Base-by-base conservation (phyloP, 768 basidiomycete genomes). In the Hebeloma cylindrosporum region DNA sequence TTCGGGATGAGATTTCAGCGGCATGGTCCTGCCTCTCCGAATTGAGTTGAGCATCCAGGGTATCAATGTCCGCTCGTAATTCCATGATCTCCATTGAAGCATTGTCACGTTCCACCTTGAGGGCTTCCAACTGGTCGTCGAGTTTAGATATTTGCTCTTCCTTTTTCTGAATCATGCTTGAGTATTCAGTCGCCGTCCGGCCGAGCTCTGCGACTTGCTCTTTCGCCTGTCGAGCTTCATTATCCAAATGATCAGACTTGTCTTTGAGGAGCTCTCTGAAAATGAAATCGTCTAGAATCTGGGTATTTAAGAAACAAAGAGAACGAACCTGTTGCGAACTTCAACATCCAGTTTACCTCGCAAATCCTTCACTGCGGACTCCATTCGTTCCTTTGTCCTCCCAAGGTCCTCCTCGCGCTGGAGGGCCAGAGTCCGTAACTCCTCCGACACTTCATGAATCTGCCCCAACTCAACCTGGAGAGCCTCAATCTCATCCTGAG, bases 361-460 rank as follows among this genome's bases (percentile, higher is more conserved):
- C 38, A 93, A 62, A 17, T 93, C 89, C 22, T 74, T 73, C 10
- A 82, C 64, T 11, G 75, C 65, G 11, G 65, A 43, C 36, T 93
- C 89, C 60, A 82, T 78, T 35, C 89, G 77, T 51, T 93, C 88
- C 63, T 84, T 91, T 1, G 82, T 68, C 35, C 89, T 74, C 9
- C 68, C 57, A 42, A 92, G 65, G 51, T 93, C 90, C 57, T 94
- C 88, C 48, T 92, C 88, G n/a, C 85, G 82, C 51, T 88, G 80
- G 20, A 73, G 55, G 3, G 86, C 76, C 37, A 86, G 67, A 46
- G 77, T 80, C 60, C 81, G 77, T 23, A 91, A 71, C 40, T 92
- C 88, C 39, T 85, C 85, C 7, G 79, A 72, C 33, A 79, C 65
- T 55, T 80, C 82, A 51, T 77, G 75, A 7, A 92, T 66, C 26